Percentiles rank a stretch among this genome's conserved stretches.
These are phyloP conservation scores for Thalia dealbata DNA, from an alignment of 176 grass and related monocot genomes.

Conservation along the genomic window DNA sequence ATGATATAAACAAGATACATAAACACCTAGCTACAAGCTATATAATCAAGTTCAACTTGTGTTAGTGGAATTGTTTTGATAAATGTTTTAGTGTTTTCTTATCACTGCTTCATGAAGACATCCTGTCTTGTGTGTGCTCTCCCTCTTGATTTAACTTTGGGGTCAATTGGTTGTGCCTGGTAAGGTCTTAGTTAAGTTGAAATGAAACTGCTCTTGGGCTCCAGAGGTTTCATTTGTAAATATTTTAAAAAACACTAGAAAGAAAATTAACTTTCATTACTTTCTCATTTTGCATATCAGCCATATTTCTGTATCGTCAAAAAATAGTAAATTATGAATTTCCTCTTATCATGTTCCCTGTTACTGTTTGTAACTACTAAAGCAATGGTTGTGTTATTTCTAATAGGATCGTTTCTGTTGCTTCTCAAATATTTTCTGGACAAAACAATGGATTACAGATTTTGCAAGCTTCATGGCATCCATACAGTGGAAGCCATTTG, in stretches of 20 bases:
- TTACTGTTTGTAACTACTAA: conserved; percentile 10
- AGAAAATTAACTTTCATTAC: neutral
- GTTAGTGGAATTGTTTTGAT: too few relatives aligned
- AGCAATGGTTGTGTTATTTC: conserved; percentile 7
- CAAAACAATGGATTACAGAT: conserved; percentile 56
- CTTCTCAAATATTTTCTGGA: conserved; percentile 63
- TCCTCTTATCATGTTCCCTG: conserved; percentile 9
- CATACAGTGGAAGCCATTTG: conserved; percentile 70
- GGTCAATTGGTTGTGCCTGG: neutral
- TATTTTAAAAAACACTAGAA: neutral
- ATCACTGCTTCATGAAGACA: too few relatives aligned
- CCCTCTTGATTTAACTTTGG: neutral
- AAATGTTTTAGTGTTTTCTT: too few relatives aligned
- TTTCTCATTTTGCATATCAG: neutral
- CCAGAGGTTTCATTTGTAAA: neutral
- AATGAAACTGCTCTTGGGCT: neutral
- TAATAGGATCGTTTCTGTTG: conserved; percentile 62
- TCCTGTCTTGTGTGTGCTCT: neutral
- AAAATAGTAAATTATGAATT: neutral
- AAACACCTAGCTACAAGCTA: too few relatives aligned
- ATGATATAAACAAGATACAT: too few relatives aligned
- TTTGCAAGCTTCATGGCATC: conserved; percentile 81
- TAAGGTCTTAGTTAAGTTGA: neutral
- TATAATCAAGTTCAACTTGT: too few relatives aligned
- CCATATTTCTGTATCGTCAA: neutral